Percentiles rank a stretch among this genome's conserved stretches.
These are phyloP conservation scores for Vaccinium darrowii DNA, from an alignment of 148 eudicot genomes.

Conservation along the genomic window DNA sequence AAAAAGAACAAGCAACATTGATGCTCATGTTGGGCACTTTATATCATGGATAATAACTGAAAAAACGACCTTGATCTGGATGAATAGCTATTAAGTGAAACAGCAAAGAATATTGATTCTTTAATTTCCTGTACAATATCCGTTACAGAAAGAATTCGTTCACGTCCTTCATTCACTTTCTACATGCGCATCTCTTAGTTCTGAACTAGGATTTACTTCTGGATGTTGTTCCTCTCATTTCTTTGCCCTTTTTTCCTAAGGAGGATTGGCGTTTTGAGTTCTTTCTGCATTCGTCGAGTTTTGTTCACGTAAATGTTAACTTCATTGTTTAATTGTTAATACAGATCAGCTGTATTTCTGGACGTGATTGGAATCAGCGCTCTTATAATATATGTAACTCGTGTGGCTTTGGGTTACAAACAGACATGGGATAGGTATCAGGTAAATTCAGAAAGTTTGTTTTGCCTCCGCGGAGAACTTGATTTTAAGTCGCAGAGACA, in stretches of 20 bases:
- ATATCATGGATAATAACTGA: constrained; percentile 1
- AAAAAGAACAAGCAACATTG: background rate
- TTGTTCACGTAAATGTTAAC: background rate
- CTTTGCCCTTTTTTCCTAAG: background rate
- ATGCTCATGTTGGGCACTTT: background rate
- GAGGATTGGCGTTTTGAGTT: background rate
- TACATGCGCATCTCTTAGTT: background rate
- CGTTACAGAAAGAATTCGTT: background rate
- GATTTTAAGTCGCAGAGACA: background rate
- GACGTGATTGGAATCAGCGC: constrained; percentile 79
- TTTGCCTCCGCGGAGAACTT: background rate
- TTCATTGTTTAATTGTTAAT: constrained; percentile 7
- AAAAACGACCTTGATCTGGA: background rate
- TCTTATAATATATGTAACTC: constrained; percentile 61
- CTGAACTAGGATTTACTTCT: background rate
- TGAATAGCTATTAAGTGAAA: background rate
- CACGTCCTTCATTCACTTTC: background rate
- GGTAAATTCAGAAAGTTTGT: constrained; percentile 43
- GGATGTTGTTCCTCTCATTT: background rate
- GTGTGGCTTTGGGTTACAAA: constrained; percentile 93
- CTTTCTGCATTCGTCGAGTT: background rate
- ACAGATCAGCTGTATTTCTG: constrained; percentile 80
- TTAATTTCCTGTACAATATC: background rate
- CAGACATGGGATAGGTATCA: constrained; percentile 96
- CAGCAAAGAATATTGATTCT: background rate